These are phyloP conservation scores for Pichia californica DNA, from an alignment of 805 yeast species.

Conservation along the genomic window DNA sequence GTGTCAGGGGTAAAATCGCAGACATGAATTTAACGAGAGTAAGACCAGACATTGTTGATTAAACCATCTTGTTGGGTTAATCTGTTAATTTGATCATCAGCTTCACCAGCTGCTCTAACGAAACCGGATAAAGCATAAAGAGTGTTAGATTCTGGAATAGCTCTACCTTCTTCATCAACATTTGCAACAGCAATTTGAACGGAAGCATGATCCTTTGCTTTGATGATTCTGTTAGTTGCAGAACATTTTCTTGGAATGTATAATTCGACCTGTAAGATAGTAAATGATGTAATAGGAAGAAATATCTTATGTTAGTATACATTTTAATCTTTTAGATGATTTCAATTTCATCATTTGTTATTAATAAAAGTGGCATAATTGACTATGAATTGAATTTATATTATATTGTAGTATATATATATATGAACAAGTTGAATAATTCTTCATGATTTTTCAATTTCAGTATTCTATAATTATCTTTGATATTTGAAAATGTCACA, in stretches of 20 bases:
- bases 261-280: slow-evolving; percentile 77
- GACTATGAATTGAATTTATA: too few relatives aligned
- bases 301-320: slow-evolving; percentile 12
- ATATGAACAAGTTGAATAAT: too few relatives aligned
- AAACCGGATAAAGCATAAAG: slow-evolving; percentile 96
- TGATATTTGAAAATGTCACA: too few relatives aligned
- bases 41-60: slow-evolving; percentile 91
- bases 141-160: slow-evolving; percentile 82
- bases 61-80: slow-evolving; percentile 98
- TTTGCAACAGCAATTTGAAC: slow-evolving; percentile 98
- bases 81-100: slow-evolving; percentile 99
- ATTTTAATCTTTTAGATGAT: background rate
- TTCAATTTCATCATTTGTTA: too few relatives aligned
- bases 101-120: slow-evolving; percentile 98
- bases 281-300: slow-evolving; percentile 19
- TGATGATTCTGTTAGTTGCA: slow-evolving; percentile 99
- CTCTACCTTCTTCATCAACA: slow-evolving; percentile 95
- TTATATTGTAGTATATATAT: too few relatives aligned
- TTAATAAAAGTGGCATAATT: too few relatives aligned
- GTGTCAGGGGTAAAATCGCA: too few relatives aligned
- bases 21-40: slow-evolving; percentile 71
- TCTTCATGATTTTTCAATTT: too few relatives aligned
- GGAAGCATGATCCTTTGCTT: slow-evolving; percentile 99
- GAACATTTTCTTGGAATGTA: slow-evolving; percentile 99
- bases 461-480: too few relatives aligned